phyloP scores from a whole-genome alignment of 352 stramenopile species.

The Phytophthora fragariae region DNA sequence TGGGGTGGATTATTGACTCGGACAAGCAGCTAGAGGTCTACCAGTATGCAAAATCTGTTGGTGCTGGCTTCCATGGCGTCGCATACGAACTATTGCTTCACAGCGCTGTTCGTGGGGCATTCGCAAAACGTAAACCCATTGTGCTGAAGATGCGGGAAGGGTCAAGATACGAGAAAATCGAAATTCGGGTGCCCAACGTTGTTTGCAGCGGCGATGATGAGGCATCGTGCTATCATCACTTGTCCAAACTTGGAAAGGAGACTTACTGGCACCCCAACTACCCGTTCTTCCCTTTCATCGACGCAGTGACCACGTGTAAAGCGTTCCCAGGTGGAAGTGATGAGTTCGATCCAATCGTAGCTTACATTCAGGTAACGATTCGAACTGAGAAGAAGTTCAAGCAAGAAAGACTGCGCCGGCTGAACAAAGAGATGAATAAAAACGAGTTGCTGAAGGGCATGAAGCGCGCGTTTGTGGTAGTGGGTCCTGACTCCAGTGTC shows the following conservation, averaged over 20 bases:
- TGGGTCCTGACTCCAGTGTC: conserved; percentile 16
- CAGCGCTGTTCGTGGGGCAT: conserved; percentile 22
- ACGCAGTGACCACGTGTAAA: conserved; percentile 29
- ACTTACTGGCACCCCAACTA: conserved; percentile 30
- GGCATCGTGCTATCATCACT: conserved; percentile 16
- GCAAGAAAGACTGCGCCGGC: conserved; percentile 5
- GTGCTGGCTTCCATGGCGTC: conserved; percentile 16
- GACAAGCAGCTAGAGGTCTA: conserved; percentile 25
- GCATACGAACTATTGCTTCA: conserved; percentile 26
- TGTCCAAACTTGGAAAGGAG: conserved; percentile 20
- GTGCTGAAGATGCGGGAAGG: conserved; percentile 32
- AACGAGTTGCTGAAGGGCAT: conserved; percentile 15
- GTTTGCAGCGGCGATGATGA: conserved; percentile 20
- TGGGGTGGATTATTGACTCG: conserved; percentile 25
- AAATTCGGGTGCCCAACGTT: conserved; percentile 24
- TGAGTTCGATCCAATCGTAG: background rate
- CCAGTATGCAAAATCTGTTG: conserved; percentile 33
- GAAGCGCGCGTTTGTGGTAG: conserved; percentile 26
- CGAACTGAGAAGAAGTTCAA: conserved; percentile 31
- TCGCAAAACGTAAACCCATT: conserved; percentile 20
- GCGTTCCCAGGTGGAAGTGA: conserved; percentile 18
- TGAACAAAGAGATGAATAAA: conserved; percentile 30
- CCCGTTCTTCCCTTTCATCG: conserved; percentile 31
- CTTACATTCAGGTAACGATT: too few species aligned
- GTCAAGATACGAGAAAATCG: conserved; percentile 25